Evolutionary conservation across 257 asterid genomes (phyloP).

Genomic region (Phtheirospermum japonicum): DNA sequence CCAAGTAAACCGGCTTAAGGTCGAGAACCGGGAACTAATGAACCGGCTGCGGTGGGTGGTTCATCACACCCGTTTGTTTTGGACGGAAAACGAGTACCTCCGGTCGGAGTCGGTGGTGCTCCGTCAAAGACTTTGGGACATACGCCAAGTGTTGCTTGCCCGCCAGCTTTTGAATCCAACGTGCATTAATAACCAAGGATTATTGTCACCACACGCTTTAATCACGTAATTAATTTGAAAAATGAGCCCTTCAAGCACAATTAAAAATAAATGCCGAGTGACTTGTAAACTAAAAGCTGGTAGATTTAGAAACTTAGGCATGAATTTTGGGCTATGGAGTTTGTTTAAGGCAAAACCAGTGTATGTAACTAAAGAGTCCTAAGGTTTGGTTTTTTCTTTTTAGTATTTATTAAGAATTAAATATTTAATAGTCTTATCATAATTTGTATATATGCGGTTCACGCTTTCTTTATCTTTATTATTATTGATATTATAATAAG

Average conservation of each 20-base stretch:
- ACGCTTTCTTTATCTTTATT: not conserved
- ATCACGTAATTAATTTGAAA: slow-evolving; percentile 27
- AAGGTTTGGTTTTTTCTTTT: no score
- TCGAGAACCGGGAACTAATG: slow-evolving; percentile 57
- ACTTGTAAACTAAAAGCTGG: slow-evolving; percentile 27
- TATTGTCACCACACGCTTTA: slow-evolving; percentile 37
- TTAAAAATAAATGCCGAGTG: slow-evolving; percentile 13
- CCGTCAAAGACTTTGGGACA: slow-evolving; percentile 65
- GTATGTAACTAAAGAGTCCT: not conserved
- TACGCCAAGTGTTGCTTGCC: slow-evolving; percentile 59
- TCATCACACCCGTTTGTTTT: slow-evolving; percentile 41
- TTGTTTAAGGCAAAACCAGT: slow-evolving; percentile 29
- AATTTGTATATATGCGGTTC: not conserved
- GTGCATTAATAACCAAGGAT: slow-evolving; percentile 35
- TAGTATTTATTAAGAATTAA: no score
- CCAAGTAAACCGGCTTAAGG: slow-evolving; percentile 58
- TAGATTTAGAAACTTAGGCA: slow-evolving; percentile 24
- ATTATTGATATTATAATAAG: no score
- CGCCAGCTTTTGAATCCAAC: slow-evolving; percentile 56
- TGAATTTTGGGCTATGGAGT: slow-evolving; percentile 19
- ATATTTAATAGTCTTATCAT: not conserved
- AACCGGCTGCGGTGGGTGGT: slow-evolving; percentile 52
- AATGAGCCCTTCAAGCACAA: slow-evolving; percentile 12
- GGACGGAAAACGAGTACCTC: slow-evolving; percentile 52
- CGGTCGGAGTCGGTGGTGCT: slow-evolving; percentile 63